Conservation (phyloP, 2,329 filamentous ascomycete species). For the Penicillium sp. region DNA sequence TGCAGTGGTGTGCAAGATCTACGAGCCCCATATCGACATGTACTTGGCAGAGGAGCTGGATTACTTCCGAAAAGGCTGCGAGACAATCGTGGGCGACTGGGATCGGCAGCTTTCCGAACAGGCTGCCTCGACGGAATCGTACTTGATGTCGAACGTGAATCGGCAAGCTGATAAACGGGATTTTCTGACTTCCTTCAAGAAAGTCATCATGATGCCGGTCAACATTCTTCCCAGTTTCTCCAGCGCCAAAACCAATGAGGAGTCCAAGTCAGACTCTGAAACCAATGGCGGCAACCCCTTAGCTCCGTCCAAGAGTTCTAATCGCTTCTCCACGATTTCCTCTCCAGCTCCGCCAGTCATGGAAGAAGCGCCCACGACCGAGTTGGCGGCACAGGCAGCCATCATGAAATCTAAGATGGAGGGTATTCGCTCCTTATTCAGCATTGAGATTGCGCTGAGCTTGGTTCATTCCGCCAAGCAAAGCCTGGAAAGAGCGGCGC, state of each 20-base stretch:
- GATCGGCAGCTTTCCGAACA: conserved; percentile 88
- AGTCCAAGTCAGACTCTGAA: conserved; percentile 22
- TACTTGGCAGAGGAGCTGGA: conserved; percentile 90
- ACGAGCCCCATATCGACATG: conserved; percentile 87
- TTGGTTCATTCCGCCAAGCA: conserved; percentile 84
- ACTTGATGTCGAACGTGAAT: conserved; percentile 93
- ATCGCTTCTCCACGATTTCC: conserved; percentile 37
- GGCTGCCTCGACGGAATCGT: conserved; percentile 83
- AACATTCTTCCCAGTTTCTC: conserved; percentile 72
- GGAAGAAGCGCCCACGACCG: conserved; percentile 72
- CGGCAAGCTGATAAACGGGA: conserved; percentile 93
- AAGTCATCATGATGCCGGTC: conserved; percentile 98
- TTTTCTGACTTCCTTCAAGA: conserved; percentile 93
- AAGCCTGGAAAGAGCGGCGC: conserved; percentile 75
- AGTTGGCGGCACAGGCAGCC: conserved; percentile 93
- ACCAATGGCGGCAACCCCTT: conserved; percentile 15
- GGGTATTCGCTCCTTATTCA: conserved; percentile 91
- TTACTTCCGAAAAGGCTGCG: conserved; percentile 70
- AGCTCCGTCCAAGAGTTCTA: conserved; percentile 25
- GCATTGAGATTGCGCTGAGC: conserved; percentile 87
- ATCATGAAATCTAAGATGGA: conserved; percentile 93
- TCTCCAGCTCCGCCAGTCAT: conserved; percentile 37
- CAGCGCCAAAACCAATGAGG: conserved; percentile 51
- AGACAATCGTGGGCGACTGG: conserved; percentile 74
- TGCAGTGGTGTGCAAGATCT: conserved; percentile 63